These are phyloP conservation scores for Apophysomyces elegans DNA, from an alignment of 371 early-diverging fungal genomes.

Conservation along the genomic window DNA sequence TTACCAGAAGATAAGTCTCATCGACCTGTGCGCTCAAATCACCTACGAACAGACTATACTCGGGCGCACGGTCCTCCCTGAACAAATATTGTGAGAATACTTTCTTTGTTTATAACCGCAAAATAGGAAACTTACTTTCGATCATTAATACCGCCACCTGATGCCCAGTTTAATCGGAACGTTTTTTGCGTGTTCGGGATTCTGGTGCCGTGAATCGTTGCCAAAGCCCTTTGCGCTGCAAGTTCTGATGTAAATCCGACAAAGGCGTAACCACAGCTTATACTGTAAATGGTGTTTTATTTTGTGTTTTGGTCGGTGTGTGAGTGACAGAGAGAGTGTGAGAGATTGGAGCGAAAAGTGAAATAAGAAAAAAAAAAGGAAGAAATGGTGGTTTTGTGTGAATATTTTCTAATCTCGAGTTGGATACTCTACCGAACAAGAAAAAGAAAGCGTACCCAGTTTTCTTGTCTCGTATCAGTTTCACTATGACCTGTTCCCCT, in stretches of 20 bases:
- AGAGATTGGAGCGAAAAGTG: no score
- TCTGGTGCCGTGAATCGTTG: slow-evolving; percentile 73
- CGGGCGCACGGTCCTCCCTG: slow-evolving; percentile 66
- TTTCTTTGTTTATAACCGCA: no score
- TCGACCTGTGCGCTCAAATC: slow-evolving; percentile 81
- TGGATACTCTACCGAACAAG: not conserved
- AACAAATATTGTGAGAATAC: not conserved
- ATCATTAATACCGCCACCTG: slow-evolving; percentile 67
- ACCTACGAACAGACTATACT: slow-evolving; percentile 88
- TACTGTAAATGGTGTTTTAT: slow-evolving; percentile 29
- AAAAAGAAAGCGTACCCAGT: slow-evolving; percentile 8
- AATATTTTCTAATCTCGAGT: slow-evolving; percentile 2
- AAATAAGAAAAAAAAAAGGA: not conserved
- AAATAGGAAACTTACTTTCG: slow-evolving; percentile 34
- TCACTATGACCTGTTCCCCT: slow-evolving; percentile 59
- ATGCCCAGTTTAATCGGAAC: slow-evolving; percentile 94
- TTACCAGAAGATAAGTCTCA: slow-evolving; percentile 75
- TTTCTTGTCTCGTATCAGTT: slow-evolving; percentile 10
- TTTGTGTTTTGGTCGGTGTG: not conserved
- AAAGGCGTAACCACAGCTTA: slow-evolving; percentile 79
- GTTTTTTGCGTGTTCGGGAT: slow-evolving; percentile 79
- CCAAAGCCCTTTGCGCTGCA: slow-evolving; percentile 69
- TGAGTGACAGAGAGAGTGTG: no score
- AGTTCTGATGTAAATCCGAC: slow-evolving; percentile 66
- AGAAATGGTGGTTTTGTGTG: not conserved